phyloP scores from a whole-genome alignment of 129 eudicot genomes.

The Flaveria trinervia region DNA sequence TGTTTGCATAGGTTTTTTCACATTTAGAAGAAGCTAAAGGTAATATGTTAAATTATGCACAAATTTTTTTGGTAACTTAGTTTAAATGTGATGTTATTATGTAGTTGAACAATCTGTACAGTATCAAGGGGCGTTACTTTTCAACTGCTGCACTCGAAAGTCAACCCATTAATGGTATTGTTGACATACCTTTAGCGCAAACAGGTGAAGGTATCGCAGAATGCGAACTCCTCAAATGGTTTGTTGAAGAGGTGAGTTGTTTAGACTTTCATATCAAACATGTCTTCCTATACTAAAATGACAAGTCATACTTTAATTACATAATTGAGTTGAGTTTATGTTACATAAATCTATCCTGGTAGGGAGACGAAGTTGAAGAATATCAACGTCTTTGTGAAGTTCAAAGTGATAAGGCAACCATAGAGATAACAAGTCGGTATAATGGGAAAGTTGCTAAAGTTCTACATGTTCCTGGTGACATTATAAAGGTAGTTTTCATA shows the following conservation, averaged over 20 bases:
- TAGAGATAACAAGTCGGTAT: slow-evolving; percentile 96
- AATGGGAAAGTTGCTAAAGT: slow-evolving; percentile 67
- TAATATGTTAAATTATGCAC: no score
- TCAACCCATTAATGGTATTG: slow-evolving; percentile 44
- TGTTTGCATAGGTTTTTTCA: not conserved
- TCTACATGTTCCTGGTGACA: slow-evolving; percentile 80
- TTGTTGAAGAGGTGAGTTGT: slow-evolving; percentile 76
- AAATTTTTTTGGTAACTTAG: not conserved
- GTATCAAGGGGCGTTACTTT: slow-evolving; percentile 46
- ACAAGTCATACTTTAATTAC: no score
- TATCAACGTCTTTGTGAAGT: slow-evolving; percentile 98
- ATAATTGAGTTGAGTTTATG: not conserved
- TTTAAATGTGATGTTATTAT: not conserved
- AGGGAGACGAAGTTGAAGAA: slow-evolving; percentile 96
- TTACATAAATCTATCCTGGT: slow-evolving; percentile 23
- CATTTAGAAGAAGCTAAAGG: not conserved
- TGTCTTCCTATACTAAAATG: no score
- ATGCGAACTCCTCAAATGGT: slow-evolving; percentile 97
- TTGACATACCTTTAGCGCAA: slow-evolving; percentile 93
- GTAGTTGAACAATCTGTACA: slow-evolving; percentile 43
- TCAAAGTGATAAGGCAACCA: slow-evolving; percentile 99
- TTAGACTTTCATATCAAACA: not conserved
- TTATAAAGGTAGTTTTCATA: slow-evolving; percentile 64
- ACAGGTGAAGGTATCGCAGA: slow-evolving; percentile 99
- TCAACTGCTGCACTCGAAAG: slow-evolving; percentile 57